Base-by-base conservation (phyloP, 345 rosid species). In the Zanthoxylum bungeanum region DNA sequence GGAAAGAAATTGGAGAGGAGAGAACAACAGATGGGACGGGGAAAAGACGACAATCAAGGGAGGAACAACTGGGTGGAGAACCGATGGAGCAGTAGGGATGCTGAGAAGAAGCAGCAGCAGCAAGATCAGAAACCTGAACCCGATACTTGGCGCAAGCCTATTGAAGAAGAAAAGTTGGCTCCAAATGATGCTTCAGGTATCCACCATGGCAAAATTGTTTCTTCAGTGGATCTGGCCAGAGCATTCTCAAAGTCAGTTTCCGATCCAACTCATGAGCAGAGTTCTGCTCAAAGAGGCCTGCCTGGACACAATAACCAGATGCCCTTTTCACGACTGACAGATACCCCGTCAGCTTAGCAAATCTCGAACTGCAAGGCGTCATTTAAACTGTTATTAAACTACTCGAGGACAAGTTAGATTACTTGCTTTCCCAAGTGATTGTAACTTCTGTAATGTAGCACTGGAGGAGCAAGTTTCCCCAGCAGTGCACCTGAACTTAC, bases 221-320 rank as follows among this genome's bases (percentile, higher is more conserved):
- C 83, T 2, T 65, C 76, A 16, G 27, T 76, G 24, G 80, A 76
- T 57, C 68, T 79, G 2, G 73, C 76, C 28, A 73, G 14, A 50
- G 76, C 67, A 21, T 79, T 71, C 58, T 79, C 82, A 55, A 79
- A 56, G 57, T 71, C 78, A 0, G 67, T 68, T 70, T 73, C 73
- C 8, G 61, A 47, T 65, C 68, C 78, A 11, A 22, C 16, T 14
- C 17, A 39, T 4, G 46, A 66, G 8, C 25, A n/a, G 30, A 60
- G 40, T 28, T 62, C 64, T 9, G 24, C 64, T 49, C 78, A 47
- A 25, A 69, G 44, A 47, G 64, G 66, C 52, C 27, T 7, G 40
- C 44, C 73, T n/a, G 66, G 40, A 33, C 57, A 16, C 37, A 75
- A 40, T 8, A 61, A 49, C 53, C 73, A 76, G n/a, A 40, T 64